Percentiles rank a stretch among this genome's conserved stretches.
phyloP scores from a whole-genome alignment of 495 filamentous ascomycete species.

The Podospora bellae-mahoneyi region DNA sequence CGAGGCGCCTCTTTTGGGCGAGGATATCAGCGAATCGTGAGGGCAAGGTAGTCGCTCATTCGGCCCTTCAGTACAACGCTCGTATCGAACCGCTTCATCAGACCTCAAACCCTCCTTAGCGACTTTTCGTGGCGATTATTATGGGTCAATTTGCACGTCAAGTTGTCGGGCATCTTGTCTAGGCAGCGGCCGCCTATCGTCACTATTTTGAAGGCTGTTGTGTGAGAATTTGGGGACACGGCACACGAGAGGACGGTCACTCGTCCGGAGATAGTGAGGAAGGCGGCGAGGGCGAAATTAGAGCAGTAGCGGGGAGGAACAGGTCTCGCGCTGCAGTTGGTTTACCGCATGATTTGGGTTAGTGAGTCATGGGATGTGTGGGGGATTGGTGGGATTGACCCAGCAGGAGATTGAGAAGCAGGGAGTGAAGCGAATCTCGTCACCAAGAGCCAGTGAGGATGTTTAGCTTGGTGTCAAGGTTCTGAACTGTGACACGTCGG shows the following conservation, averaged over 20 bases:
- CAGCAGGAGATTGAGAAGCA: background rate
- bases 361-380: background rate
- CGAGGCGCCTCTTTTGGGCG: background rate
- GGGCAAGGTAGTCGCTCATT: background rate
- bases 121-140: background rate
- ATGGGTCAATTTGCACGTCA: background rate
- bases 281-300: background rate
- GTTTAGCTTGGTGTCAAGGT: background rate
- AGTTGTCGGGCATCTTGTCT: background rate
- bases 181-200: background rate
- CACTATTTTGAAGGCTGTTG: background rate
- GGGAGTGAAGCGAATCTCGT: background rate
- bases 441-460: background rate
- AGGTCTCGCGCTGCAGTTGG: background rate
- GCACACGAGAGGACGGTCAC: background rate
- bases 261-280: background rate
- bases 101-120: background rate
- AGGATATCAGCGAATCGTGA: background rate
- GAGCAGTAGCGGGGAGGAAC: background rate
- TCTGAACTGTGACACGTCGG: background rate
- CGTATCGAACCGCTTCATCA: background rate
- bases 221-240: background rate
- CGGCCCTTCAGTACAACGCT: background rate
- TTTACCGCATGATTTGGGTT: background rate
- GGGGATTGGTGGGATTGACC: background rate